phyloP scores from a whole-genome alignment of 2,329 filamentous ascomycete species.

The Ophiosphaerella narmari region DNA sequence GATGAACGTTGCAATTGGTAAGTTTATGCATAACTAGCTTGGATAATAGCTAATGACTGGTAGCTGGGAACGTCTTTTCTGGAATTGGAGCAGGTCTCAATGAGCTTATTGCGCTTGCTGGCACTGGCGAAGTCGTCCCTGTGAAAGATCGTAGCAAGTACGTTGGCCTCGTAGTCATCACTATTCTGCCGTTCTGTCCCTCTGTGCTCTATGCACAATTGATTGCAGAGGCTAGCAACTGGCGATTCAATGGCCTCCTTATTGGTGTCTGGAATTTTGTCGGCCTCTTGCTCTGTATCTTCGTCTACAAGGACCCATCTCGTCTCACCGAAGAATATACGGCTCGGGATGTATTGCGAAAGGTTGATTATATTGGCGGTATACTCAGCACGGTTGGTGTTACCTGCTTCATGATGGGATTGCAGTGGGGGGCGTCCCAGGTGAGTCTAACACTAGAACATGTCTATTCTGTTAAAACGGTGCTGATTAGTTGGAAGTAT shows the following conservation, averaged over 20 bases:
- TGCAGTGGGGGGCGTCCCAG: slow-evolving; percentile 45
- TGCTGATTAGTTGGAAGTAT: slow-evolving; percentile 57
- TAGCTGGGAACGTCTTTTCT: slow-evolving; percentile 54
- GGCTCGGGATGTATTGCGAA: slow-evolving; percentile 27
- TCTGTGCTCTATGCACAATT: slow-evolving; percentile 66
- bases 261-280: slow-evolving; percentile 58
- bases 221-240: slow-evolving; percentile 54
- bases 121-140: slow-evolving; percentile 70
- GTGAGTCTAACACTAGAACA: slow-evolving; percentile 15
- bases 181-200: slow-evolving; percentile 66
- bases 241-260: slow-evolving; percentile 61
- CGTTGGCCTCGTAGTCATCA: slow-evolving; percentile 63
- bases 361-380: slow-evolving; percentile 40
- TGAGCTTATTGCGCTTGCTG: slow-evolving; percentile 70
- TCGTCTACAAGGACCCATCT: slow-evolving; percentile 50
- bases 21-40: background rate
- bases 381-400: slow-evolving; percentile 36
- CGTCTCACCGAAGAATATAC: slow-evolving; percentile 48
- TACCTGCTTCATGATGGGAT: slow-evolving; percentile 44
- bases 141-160: slow-evolving; percentile 67
- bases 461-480: slow-evolving; percentile 30
- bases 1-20: slow-evolving; percentile 40
- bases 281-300: slow-evolving; percentile 56
- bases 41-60: background rate
- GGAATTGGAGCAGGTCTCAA: slow-evolving; percentile 70